Conservation (phyloP, 805 yeast genomes). For the Ascoidea asiatica region DNA sequence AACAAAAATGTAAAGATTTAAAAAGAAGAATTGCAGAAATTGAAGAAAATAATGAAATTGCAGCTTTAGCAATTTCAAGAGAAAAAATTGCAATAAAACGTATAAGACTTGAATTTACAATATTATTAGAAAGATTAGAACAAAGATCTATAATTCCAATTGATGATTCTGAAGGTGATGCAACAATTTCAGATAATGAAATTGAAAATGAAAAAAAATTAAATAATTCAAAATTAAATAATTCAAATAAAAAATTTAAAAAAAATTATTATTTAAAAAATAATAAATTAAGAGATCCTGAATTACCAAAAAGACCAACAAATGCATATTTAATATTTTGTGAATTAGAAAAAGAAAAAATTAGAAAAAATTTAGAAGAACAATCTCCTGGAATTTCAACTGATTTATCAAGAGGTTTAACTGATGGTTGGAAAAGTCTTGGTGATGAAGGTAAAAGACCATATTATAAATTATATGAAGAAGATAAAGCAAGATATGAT, state of each 20-base stretch:
- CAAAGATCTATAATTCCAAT: conserved; percentile 23
- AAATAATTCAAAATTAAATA: conserved; percentile 15
- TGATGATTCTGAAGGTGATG: conserved; percentile 5
- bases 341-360: conserved; percentile 68
- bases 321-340: conserved; percentile 84
- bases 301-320: conserved; percentile 77
- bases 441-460: conserved; percentile 59
- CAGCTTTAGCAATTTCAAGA: conserved; percentile 64
- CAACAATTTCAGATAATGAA: conserved; percentile 7
- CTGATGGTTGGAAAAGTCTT: conserved; percentile 77
- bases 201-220: not conserved
- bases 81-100: conserved; percentile 66
- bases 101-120: conserved; percentile 68
- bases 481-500: conserved; percentile 64
- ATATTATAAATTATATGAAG: conserved; percentile 61
- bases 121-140: conserved; percentile 72
- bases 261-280: too few relatives aligned
- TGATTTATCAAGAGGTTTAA: conserved; percentile 66
- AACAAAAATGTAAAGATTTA: conserved; percentile 59
- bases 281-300: conserved; percentile 54
- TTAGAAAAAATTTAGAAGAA: conserved; percentile 44
- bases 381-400: conserved; percentile 33
- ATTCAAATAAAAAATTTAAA: conserved; percentile 10
- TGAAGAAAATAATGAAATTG: conserved; percentile 65
- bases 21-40: conserved; percentile 56